A percentile compares a stretch with the other conserved stretches of the same genome.
Conservation (phyloP, 768 basidiomycete species). For the Boletellus emodensis region DNA sequence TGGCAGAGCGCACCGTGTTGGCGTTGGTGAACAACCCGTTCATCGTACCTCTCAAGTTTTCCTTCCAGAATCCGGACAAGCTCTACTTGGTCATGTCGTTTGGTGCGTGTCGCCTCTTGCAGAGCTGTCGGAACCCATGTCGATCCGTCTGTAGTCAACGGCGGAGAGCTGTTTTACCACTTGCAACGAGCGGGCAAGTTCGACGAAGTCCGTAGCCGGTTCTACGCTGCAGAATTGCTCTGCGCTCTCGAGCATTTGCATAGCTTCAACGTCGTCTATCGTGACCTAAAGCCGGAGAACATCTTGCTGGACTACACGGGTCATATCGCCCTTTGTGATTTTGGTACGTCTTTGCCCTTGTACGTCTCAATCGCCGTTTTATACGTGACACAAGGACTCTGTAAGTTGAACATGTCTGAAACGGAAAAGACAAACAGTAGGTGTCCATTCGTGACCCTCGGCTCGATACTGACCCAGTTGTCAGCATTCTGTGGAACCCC, state of each 20-base stretch:
- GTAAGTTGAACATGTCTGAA: conserved; percentile 96
- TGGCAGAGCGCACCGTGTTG: conserved; percentile 94
- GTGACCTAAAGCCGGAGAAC: conserved; percentile 97
- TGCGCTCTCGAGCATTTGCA: conserved; percentile 95
- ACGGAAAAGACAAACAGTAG: conserved; percentile 96
- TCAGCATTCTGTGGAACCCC: conserved; percentile 96
- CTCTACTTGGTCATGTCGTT: conserved; percentile 97
- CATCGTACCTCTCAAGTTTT: conserved; percentile 98
- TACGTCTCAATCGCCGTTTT: conserved; percentile 1
- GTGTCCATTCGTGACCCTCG: not conserved
- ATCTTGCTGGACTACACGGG: conserved; percentile 96
- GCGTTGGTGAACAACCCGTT: conserved; percentile 98
- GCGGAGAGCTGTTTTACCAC: conserved; percentile 97
- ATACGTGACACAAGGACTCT: conserved; percentile 54
- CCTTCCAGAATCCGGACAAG: conserved; percentile 97
- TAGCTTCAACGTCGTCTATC: conserved; percentile 97
- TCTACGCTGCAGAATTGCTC: conserved; percentile 96
- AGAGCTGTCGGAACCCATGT: not conserved
- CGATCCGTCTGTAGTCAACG: conserved; percentile 62
- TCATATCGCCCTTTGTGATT: conserved; percentile 97
- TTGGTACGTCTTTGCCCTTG: conserved; percentile 46
- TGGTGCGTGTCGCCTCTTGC: conserved; percentile 44
- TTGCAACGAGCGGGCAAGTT: conserved; percentile 96
- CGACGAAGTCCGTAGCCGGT: conserved; percentile 87
- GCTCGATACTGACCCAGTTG: conserved; percentile 5